These are phyloP conservation scores for Globisporangium orthogonon DNA, from an alignment of 352 stramenopile genomes.

Conservation along the genomic window DNA sequence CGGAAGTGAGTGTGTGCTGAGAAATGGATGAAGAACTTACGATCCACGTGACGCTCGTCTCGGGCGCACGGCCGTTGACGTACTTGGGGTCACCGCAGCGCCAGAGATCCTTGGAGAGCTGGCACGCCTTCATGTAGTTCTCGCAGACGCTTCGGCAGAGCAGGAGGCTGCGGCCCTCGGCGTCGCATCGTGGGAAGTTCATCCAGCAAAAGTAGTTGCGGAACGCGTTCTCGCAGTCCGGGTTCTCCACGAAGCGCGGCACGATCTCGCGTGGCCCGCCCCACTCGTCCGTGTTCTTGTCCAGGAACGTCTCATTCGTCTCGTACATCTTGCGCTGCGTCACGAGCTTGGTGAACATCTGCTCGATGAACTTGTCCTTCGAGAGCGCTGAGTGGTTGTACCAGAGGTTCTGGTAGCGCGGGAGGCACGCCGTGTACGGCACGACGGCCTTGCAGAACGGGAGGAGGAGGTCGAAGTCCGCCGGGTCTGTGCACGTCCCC, in stretches of 20 bases:
- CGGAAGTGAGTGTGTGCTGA: constrained; percentile 2
- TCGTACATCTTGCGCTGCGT: constrained; percentile 56
- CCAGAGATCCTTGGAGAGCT: constrained; percentile 81
- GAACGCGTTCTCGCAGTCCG: constrained; percentile 89
- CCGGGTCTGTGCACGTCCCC: constrained; percentile 46
- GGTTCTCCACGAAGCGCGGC: constrained; percentile 79
- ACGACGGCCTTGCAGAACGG: constrained; percentile 68
- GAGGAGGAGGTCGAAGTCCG: constrained; percentile 60
- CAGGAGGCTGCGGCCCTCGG: constrained; percentile 69
- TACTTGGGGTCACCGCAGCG: constrained; percentile 76
- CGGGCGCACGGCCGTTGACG: constrained; percentile 56
- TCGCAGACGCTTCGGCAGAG: constrained; percentile 88
- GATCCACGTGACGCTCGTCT: constrained; percentile 53
- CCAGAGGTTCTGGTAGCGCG: constrained; percentile 65
- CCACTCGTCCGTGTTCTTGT: constrained; percentile 69
- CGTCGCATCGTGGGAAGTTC: constrained; percentile 90
- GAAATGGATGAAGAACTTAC: constrained; percentile 22
- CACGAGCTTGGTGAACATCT: constrained; percentile 62
- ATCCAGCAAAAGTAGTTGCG: constrained; percentile 88
- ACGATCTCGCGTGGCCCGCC: constrained; percentile 42
- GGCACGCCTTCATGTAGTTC: constrained; percentile 87
- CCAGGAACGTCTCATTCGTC: constrained; percentile 50
- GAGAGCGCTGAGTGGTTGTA: constrained; percentile 68
- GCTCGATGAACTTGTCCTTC: constrained; percentile 66
- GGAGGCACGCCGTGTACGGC: constrained; percentile 68